phyloP scores from a whole-genome alignment of 768 basidiomycete species.

The Boletus reticulatus region DNA sequence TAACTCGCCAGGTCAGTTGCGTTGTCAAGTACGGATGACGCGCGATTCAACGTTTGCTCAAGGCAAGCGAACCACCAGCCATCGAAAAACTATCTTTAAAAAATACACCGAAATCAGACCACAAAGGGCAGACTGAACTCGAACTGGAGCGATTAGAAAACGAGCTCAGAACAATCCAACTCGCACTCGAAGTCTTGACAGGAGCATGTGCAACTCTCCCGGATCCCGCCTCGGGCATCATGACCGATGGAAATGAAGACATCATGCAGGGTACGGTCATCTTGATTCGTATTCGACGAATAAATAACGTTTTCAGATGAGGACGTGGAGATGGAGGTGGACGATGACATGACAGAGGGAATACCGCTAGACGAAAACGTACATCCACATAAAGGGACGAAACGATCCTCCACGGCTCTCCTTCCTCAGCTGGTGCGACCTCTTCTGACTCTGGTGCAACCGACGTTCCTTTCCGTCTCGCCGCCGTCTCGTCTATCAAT shows the following conservation, averaged over 20 bases:
- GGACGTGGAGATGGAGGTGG: conserved; percentile 43
- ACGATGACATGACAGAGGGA: conserved; percentile 26
- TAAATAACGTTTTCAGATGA: conserved; percentile 40
- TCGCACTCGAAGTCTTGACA: conserved; percentile 87
- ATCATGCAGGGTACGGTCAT: conserved; percentile 35
- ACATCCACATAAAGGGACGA: conserved; percentile 21
- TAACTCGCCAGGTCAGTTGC: conserved; percentile 47
- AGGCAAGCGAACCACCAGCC: conserved; percentile 48
- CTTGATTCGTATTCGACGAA: conserved; percentile 9
- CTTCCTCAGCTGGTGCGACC: conserved; percentile 66
- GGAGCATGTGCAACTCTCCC: conserved; percentile 86
- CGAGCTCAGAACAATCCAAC: conserved; percentile 67
- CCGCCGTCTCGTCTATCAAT: conserved; percentile 64
- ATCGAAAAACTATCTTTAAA: conserved; percentile 60
- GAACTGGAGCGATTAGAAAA: conserved; percentile 74
- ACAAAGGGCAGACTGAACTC: conserved; percentile 64
- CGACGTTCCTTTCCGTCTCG: conserved; percentile 80
- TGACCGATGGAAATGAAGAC: conserved; percentile 34
- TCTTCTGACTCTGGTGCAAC: conserved; percentile 65
- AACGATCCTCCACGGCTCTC: conserved; percentile 32
- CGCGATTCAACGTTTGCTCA: not conserved
- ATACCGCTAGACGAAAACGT: conserved; percentile 23
- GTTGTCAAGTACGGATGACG: not conserved
- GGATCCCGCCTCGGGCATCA: conserved; percentile 54
- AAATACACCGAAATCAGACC: conserved; percentile 70